These are phyloP conservation scores for Nakazawaea anatomiae DNA, from an alignment of 805 yeast species.

Conservation along the genomic window DNA sequence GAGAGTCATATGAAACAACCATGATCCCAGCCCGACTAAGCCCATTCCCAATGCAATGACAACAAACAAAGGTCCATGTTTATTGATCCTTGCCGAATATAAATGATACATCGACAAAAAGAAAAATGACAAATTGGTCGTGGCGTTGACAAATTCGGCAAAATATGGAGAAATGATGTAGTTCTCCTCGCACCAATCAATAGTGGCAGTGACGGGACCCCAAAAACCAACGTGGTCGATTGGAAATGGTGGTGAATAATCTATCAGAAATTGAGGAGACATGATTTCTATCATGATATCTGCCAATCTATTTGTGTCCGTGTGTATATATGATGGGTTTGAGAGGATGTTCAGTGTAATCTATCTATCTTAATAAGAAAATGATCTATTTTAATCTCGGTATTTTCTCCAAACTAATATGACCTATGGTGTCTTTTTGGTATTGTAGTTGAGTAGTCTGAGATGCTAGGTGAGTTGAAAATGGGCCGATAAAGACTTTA, in stretches of 20 bases:
- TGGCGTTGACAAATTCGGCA: slow-evolving; percentile 85
- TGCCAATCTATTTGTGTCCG: too few relatives aligned
- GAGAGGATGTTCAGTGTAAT: too few relatives aligned
- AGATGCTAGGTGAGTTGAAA: too few relatives aligned
- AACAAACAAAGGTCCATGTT: slow-evolving; percentile 63
- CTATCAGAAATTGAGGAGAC: background rate
- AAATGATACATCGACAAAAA: slow-evolving; percentile 29
- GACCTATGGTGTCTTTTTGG: too few relatives aligned
- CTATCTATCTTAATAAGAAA: too few relatives aligned
- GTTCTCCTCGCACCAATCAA: slow-evolving; percentile 97
- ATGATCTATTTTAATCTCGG: too few relatives aligned
- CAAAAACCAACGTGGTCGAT: slow-evolving; percentile 46
- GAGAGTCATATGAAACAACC: slow-evolving; percentile 94
- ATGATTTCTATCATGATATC: background rate
- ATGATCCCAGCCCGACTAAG: slow-evolving; percentile 84
- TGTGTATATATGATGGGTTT: too few relatives aligned
- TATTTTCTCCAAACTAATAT: too few relatives aligned
- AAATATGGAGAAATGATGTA: slow-evolving; percentile 80
- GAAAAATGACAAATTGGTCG: slow-evolving; percentile 62
- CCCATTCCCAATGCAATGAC: slow-evolving; percentile 70
- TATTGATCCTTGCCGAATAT: slow-evolving; percentile 48
- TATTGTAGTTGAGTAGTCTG: too few relatives aligned
- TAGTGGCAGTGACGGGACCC: slow-evolving; percentile 84
- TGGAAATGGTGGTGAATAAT: background rate
- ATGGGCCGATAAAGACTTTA: too few relatives aligned